These are phyloP conservation scores for Diaporthe helianthi DNA, from an alignment of 2,329 filamentous ascomycete genomes.

Conservation along the genomic window DNA sequence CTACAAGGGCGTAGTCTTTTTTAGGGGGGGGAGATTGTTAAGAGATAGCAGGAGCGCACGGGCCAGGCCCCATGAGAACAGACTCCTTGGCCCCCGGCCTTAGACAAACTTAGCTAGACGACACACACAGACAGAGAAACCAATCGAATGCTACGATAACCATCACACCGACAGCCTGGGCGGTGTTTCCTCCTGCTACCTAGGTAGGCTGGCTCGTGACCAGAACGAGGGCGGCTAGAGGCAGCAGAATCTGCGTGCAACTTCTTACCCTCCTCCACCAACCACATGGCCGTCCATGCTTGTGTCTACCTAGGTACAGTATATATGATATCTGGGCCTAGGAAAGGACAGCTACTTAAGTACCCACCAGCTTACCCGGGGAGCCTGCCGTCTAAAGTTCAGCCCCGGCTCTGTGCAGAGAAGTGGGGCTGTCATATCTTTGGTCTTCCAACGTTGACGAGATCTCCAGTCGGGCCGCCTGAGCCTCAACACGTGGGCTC, in stretches of 20 bases:
- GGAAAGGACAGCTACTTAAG: conserved; percentile 9
- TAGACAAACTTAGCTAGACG: too few relatives aligned
- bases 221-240: not conserved
- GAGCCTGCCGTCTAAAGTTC: conserved; percentile 3
- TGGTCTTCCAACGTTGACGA: conserved; percentile 17
- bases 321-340: not conserved
- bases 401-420: conserved; percentile 9
- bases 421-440: conserved; percentile 26
- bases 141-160: too few relatives aligned
- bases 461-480: conserved; percentile 27
- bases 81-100: too few relatives aligned
- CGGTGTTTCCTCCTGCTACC: not conserved
- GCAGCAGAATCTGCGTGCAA: conserved; percentile 1
- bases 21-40: too few relatives aligned
- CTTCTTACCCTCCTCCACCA: conserved; percentile 1
- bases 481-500: conserved; percentile 33
- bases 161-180: too few relatives aligned
- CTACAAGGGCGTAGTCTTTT: too few relatives aligned
- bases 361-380: not conserved
- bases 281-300: not conserved
- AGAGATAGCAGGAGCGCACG: too few relatives aligned
- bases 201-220: not conserved
- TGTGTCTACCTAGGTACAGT: too few relatives aligned
- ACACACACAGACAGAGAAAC: too few relatives aligned
- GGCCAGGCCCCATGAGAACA: too few relatives aligned